Conservation (phyloP, 495 filamentous ascomycete genomes). For the Apiosordaria backusii region DNA sequence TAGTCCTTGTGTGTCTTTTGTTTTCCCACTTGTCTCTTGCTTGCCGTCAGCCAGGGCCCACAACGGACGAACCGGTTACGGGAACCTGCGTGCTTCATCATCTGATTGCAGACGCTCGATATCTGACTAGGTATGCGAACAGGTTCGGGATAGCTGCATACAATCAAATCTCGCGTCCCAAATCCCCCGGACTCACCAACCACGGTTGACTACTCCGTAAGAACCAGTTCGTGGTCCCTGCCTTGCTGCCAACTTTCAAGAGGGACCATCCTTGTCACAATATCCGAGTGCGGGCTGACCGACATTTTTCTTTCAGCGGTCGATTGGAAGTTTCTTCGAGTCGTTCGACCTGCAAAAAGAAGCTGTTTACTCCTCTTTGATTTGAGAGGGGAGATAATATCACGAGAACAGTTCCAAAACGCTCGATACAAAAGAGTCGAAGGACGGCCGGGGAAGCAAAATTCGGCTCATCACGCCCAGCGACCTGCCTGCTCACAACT, state of each 20-base stretch:
- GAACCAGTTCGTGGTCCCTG: no score
- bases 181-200: constrained; percentile 23
- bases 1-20: constrained; percentile 8
- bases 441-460: background rate
- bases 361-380: background rate
- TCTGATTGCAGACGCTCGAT: constrained; percentile 39
- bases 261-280: background rate
- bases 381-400: background rate
- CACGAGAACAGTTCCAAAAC: background rate
- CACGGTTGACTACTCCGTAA: constrained; percentile 3
- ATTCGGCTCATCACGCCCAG: no score
- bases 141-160: constrained; percentile 52
- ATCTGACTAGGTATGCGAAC: constrained; percentile 40
- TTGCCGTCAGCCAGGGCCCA: constrained; percentile 13
- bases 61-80: constrained; percentile 36
- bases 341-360: background rate
- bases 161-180: constrained; percentile 32
- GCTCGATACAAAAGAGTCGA: background rate
- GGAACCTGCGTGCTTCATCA: constrained; percentile 34
- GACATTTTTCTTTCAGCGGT: background rate
- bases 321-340: background rate
- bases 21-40: constrained; percentile 20
- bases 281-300: background rate
- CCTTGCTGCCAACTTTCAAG: background rate
- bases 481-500: no score